Evolutionary conservation across 306 rosid genomes (phyloP).

Genomic region (Senna tora): DNA sequence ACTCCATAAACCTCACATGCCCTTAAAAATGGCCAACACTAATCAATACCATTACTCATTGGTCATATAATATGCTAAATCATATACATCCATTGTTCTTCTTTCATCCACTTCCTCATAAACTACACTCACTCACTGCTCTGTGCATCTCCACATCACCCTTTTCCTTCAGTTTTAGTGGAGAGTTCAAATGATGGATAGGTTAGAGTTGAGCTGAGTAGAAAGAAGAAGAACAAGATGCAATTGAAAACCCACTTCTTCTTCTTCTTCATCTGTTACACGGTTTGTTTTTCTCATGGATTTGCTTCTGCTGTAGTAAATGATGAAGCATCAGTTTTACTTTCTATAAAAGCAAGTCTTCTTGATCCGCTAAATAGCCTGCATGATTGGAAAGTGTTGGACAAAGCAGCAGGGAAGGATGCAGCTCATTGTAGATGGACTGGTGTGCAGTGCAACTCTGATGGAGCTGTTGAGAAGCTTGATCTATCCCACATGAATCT

Average conservation of each 20-base stretch:
- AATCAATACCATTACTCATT: conserved; percentile 43
- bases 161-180: conserved; percentile 36
- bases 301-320: conserved; percentile 40
- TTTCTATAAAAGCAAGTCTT: conserved; percentile 70
- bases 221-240: conserved; percentile 51
- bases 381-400: conserved; percentile 60
- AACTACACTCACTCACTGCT: conserved; percentile 37
- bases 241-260: conserved; percentile 45
- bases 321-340: conserved; percentile 71
- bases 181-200: conserved; percentile 55
- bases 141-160: conserved; percentile 29
- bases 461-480: conserved; percentile 63
- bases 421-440: conserved; percentile 74
- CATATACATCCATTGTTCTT: conserved; percentile 47
- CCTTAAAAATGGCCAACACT: conserved; percentile 40
- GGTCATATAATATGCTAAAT: conserved; percentile 42
- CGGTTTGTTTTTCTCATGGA: conserved; percentile 41
- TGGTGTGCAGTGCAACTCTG: conserved; percentile 71
- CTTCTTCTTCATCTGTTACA: conserved; percentile 55
- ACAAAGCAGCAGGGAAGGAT: conserved; percentile 37
- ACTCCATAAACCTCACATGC: conserved; percentile 46
- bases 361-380: conserved; percentile 66
- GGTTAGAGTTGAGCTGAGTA: conserved; percentile 39
- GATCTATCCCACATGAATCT: conserved; percentile 90
- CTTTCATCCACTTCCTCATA: conserved; percentile 48